Conservation (phyloP, 768 basidiomycete species). For the Erythrobasidium yunnanense region DNA sequence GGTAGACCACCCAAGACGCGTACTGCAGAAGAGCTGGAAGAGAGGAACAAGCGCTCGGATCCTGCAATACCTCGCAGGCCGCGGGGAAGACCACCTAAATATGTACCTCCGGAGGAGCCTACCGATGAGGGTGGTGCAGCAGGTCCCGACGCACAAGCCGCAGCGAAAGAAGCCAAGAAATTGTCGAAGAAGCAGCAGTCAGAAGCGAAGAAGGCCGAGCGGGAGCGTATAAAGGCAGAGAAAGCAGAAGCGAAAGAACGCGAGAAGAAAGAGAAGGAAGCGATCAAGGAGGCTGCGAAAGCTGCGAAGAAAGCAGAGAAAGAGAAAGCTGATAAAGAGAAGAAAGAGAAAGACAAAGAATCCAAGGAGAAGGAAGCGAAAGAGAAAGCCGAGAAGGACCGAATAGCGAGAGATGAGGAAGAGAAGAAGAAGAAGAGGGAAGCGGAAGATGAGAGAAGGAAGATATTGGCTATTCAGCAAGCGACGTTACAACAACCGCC, state of each 20-base stretch:
- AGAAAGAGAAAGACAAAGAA: constrained; percentile 30
- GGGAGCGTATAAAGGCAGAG: constrained; percentile 11
- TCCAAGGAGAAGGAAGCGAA: constrained; percentile 29
- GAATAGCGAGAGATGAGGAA: constrained; percentile 32
- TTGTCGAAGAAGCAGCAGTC: constrained; percentile 21
- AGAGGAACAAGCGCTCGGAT: background rate
- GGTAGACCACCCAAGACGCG: constrained; percentile 2
- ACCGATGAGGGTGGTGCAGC: background rate
- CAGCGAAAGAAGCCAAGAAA: constrained; percentile 22
- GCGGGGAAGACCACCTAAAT: constrained; percentile 15
- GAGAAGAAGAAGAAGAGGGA: constrained; percentile 33
- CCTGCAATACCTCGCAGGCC: background rate
- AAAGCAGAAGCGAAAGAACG: constrained; percentile 13
- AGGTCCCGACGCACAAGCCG: constrained; percentile 10
- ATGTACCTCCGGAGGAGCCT: background rate
- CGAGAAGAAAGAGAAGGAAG: constrained; percentile 25
- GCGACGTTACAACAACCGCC: constrained; percentile 5
- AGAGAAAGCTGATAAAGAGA: constrained; percentile 59
- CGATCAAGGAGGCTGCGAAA: constrained; percentile 52
- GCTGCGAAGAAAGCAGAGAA: constrained; percentile 48
- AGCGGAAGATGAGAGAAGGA: constrained; percentile 15
- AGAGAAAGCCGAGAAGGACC: constrained; percentile 43
- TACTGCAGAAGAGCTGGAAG: constrained; percentile 9
- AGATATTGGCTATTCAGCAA: constrained; percentile 39
- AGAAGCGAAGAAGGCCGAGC: background rate